A percentile compares a stretch with the other conserved stretches of the same genome.
Conservation (phyloP, 768 basidiomycete genomes). For the Hygrocybe punicea region DNA sequence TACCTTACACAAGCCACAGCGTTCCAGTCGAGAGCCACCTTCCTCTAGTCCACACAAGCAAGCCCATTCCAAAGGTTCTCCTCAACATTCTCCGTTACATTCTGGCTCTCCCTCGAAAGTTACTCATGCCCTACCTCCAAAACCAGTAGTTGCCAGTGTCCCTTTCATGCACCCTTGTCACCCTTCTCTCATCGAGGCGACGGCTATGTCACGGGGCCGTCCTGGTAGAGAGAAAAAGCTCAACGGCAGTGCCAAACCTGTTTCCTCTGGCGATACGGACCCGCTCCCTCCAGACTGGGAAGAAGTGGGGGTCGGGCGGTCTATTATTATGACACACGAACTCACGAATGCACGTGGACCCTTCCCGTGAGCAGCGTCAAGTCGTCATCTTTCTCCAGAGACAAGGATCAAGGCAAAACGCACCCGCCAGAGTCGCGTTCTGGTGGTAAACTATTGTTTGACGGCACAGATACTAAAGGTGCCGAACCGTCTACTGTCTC, state of each 20-base stretch:
- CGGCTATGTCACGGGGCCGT: constrained; percentile 52
- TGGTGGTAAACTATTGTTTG: neutral
- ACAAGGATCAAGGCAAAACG: constrained; percentile 1
- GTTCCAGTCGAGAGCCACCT: neutral
- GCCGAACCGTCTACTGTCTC: neutral
- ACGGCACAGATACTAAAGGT: neutral
- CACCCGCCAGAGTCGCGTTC: neutral
- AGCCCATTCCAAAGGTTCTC: constrained; percentile 16
- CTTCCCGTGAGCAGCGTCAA: constrained; percentile 41
- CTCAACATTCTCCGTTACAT: constrained; percentile 21
- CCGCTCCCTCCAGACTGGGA: constrained; percentile 62
- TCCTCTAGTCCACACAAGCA: constrained; percentile 6
- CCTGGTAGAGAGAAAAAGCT: constrained; percentile 41
- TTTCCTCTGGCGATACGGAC: constrained; percentile 20
- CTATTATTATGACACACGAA: constrained; percentile 60
- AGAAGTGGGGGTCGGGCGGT: constrained; percentile 44
- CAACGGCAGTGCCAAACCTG: constrained; percentile 22
- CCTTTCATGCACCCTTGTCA: constrained; percentile 55
- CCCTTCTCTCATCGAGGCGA: constrained; percentile 57
- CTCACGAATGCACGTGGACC: constrained; percentile 57
- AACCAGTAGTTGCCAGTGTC: constrained; percentile 52
- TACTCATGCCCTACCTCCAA: constrained; percentile 67
- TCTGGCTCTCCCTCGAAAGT: constrained; percentile 34
- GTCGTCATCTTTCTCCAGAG: constrained; percentile 15
- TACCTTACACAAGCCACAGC: neutral